Evolutionary conservation across 1,139 yeast species (phyloP).

Genomic region (Magnusiomyces paraingens): DNA sequence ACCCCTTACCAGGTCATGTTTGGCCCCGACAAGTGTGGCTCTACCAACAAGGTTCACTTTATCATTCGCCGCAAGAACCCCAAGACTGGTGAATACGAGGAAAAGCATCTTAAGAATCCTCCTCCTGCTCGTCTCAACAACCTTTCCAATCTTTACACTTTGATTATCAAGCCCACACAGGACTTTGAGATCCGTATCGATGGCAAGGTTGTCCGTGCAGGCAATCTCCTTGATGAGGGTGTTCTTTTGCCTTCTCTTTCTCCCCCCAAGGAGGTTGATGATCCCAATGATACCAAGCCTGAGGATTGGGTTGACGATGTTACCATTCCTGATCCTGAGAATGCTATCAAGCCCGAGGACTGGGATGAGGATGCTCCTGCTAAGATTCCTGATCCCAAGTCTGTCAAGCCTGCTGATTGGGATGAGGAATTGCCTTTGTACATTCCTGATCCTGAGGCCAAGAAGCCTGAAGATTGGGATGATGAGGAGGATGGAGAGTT

Average conservation of each 20-base stretch:
- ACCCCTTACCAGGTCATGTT: slow-evolving; percentile 84
- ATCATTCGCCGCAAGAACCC: slow-evolving; percentile 58
- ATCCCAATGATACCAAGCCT: slow-evolving; percentile 61
- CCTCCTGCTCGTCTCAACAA: slow-evolving; percentile 59
- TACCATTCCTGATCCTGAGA: slow-evolving; percentile 59
- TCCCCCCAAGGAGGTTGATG: slow-evolving; percentile 59
- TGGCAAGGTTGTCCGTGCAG: slow-evolving; percentile 67
- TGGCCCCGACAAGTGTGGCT: slow-evolving; percentile 91
- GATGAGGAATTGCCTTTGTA: slow-evolving; percentile 52
- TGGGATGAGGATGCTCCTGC: slow-evolving; percentile 68
- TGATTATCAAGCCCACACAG: slow-evolving; percentile 57
- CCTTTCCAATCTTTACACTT: slow-evolving; percentile 61
- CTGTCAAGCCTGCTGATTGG: slow-evolving; percentile 72
- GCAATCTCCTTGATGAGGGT: slow-evolving; percentile 51
- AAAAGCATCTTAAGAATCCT: slow-evolving; percentile 60
- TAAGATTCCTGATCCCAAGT: slow-evolving; percentile 58
- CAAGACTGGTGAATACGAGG: slow-evolving; percentile 50
- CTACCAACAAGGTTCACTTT: slow-evolving; percentile 70
- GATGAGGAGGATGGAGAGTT: slow-evolving; percentile 85
- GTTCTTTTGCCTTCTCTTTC: slow-evolving; percentile 55
- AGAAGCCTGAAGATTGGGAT: slow-evolving; percentile 72
- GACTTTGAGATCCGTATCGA: slow-evolving; percentile 75
- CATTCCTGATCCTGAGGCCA: slow-evolving; percentile 60
- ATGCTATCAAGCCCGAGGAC: slow-evolving; percentile 62
- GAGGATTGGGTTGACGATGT: slow-evolving; percentile 71